phyloP scores from a whole-genome alignment of 495 filamentous ascomycete species.

The Penicillium cataractarum region DNA sequence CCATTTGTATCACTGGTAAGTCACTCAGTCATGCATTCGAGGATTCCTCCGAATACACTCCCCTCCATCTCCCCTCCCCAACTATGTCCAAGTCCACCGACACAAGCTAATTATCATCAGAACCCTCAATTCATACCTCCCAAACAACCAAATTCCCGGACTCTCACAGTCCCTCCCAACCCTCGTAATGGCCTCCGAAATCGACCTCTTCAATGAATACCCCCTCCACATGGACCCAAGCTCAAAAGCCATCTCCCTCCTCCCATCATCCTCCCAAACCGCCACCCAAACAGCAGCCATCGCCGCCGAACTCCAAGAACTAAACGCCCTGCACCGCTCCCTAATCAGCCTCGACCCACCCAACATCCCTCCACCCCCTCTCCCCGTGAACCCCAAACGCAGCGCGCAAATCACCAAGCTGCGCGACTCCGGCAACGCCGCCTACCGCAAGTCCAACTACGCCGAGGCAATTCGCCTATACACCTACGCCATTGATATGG shows the following conservation, averaged over 20 bases:
- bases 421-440: slow-evolving; percentile 81
- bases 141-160: slow-evolving; percentile 7
- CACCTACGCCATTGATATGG: slow-evolving; percentile 85
- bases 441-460: slow-evolving; percentile 75
- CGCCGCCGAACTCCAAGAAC: slow-evolving; percentile 64
- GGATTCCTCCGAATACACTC: background rate
- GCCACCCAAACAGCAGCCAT: slow-evolving; percentile 49
- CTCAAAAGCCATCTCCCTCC: slow-evolving; percentile 74
- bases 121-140: slow-evolving; percentile 1
- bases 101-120: slow-evolving; percentile 17
- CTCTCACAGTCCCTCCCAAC: slow-evolving; percentile 14
- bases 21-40: background rate
- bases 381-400: slow-evolving; percentile 85
- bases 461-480: slow-evolving; percentile 80
- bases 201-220: slow-evolving; percentile 81
- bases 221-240: slow-evolving; percentile 78
- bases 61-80: background rate
- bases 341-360: slow-evolving; percentile 61
- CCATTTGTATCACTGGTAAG: background rate
- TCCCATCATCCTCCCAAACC: slow-evolving; percentile 33
- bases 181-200: slow-evolving; percentile 39
- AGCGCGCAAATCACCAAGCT: slow-evolving; percentile 85
- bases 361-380: slow-evolving; percentile 71
- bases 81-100: background rate
- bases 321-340: slow-evolving; percentile 74